Evolutionary conservation across 2,329 filamentous ascomycete species (phyloP).

Genomic region (Tolypocladium capitatum): DNA sequence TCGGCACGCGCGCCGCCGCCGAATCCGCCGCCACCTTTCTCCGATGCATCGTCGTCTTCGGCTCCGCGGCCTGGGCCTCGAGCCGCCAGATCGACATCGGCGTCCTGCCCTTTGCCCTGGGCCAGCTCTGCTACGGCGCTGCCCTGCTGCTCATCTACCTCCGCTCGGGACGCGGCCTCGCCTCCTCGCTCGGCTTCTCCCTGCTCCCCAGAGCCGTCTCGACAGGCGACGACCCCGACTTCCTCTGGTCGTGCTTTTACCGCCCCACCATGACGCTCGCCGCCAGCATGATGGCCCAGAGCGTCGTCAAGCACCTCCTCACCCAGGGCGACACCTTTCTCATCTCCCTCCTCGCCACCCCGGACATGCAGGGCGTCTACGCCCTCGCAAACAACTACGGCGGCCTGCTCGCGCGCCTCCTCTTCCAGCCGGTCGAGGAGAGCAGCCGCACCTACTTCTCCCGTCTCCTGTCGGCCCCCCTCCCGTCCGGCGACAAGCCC

Average conservation of each 20-base stretch:
- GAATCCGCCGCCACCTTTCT: conserved; percentile 72
- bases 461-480: conserved; percentile 45
- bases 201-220: conserved; percentile 39
- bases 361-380: conserved; percentile 79
- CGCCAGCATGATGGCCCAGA: conserved; percentile 76
- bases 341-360: conserved; percentile 62
- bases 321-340: conserved; percentile 91
- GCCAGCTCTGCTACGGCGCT: conserved; percentile 65
- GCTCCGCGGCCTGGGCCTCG: conserved; percentile 51
- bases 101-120: conserved; percentile 77
- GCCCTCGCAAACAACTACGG: conserved; percentile 92
- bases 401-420: conserved; percentile 69
- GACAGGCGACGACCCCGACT: conserved; percentile 17
- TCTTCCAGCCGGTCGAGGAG: conserved; percentile 94
- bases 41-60: conserved; percentile 65
- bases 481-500: conserved; percentile 8
- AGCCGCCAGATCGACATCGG: conserved; percentile 41
- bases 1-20: conserved; percentile 66
- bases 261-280: conserved; percentile 57
- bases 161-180: conserved; percentile 43
- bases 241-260: conserved; percentile 51
- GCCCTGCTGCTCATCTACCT: conserved; percentile 59
- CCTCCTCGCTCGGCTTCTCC: conserved; percentile 51
- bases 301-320: conserved; percentile 78
- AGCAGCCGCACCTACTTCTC: conserved; percentile 84